Base-by-base conservation (phyloP, 1,284 basidiomycete species). In the Pascua guehoae region DNA sequence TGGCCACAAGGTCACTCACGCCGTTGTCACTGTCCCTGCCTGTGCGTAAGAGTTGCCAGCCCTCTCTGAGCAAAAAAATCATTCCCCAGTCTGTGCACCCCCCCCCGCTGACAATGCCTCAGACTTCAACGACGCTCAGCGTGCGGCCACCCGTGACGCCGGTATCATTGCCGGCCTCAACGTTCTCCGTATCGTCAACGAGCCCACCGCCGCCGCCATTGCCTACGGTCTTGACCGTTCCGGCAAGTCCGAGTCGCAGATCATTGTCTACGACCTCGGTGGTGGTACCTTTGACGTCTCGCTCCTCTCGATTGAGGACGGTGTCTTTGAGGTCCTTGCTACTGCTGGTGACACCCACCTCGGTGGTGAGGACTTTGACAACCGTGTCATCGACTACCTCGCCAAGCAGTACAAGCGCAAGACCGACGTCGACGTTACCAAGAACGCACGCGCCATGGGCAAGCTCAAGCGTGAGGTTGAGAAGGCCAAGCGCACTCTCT, bases 61-160 rank as follows among this genome's bases (percentile, higher is more conserved):
- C 12, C n/a, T 2, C 45, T 32, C 24, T 32, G 3, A 32, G 8
- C 4, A 42, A 32, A 17, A 49, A 41, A 18, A 43, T 39, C 10
- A 18, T 17, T 41, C 40, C 40, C 56, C 24, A 15, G 15, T 43
- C 11, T 41, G 38, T 38, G 45, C 11, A 48, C 42, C 73, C 60
- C 91, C 95, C 62, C 93, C 92, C 49, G 91, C 93, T 54, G 96
- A 97, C 84, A 96, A 32, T 32, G 24, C 24, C n/a, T 95, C 85
- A 98, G 97, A 98, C 84, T 98, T 98, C 85, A 98, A 98, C 78
- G 96, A 98, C 77, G 92, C 95, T 38, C 95, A 98, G 79, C 88
- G 95, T 65, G 93, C 96, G 81, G 95, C 96, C 14, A 98, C 95
- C 64, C 97, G 97, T 81, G 88, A 98, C 68, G 93, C 96, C 54